phyloP scores from a whole-genome alignment of 2,329 filamentous ascomycete genomes.

The Verruconis gallopava region DNA sequence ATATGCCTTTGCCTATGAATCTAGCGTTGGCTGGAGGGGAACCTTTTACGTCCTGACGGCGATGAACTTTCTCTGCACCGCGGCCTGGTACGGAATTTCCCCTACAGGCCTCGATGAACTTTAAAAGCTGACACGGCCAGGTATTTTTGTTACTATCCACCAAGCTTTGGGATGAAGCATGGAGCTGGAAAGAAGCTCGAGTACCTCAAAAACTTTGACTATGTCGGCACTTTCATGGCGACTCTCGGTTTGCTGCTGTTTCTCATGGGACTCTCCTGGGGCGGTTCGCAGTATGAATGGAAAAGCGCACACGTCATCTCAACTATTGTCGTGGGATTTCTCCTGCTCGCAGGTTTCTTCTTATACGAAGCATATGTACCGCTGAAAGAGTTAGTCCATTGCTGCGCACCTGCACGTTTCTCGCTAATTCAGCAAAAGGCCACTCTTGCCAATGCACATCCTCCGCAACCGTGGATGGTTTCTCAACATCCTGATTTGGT shows the following conservation, averaged over 20 bases:
- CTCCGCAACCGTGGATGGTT: conserved; percentile 13
- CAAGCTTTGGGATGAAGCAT: conserved; percentile 11
- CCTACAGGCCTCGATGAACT: background rate
- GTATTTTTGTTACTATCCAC: conserved; percentile 11
- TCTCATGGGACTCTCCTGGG: conserved; percentile 32
- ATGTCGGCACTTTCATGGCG: conserved; percentile 32
- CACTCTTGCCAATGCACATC: conserved; percentile 14
- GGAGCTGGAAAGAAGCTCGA: conserved; percentile 7
- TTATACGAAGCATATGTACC: conserved; percentile 15
- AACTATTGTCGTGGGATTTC: conserved; percentile 13
- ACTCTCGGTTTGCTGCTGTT: conserved; percentile 29
- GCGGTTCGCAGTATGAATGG: conserved; percentile 32
- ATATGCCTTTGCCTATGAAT: conserved; percentile 9
- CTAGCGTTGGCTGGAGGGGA: conserved; percentile 11
- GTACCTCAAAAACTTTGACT: conserved; percentile 18
- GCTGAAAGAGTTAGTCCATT: conserved; percentile 12
- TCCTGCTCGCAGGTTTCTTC: conserved; percentile 11
- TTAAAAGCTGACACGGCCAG: conserved; percentile 14
- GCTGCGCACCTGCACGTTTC: conserved; percentile 14
- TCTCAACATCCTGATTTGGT: conserved; percentile 13
- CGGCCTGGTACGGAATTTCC: conserved; percentile 5
- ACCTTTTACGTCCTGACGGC: conserved; percentile 11
- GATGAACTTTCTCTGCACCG: conserved; percentile 6
- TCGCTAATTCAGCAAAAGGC: conserved; percentile 17
- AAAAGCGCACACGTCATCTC: conserved; percentile 25